Evolutionary conservation across 495 filamentous ascomycete species (phyloP).

Genomic region (Penicillium samsonianum): DNA sequence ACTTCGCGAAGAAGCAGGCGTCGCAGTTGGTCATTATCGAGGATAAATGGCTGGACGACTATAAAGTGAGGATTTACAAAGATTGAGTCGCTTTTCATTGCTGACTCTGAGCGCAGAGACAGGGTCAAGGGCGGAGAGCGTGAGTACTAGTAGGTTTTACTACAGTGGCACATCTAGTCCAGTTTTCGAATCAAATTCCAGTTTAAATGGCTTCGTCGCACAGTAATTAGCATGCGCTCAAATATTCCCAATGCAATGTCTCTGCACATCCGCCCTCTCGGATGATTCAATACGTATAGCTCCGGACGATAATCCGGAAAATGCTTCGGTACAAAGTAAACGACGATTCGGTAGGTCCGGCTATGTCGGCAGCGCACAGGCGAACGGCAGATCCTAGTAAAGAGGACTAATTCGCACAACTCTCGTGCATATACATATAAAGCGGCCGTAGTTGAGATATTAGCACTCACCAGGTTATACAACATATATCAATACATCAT

Average conservation of each 20-base stretch:
- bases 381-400: neutral
- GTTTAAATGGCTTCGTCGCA: neutral
- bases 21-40: neutral
- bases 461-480: neutral
- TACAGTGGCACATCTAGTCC: neutral
- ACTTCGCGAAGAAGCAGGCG: neutral
- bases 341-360: neutral
- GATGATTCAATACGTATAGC: neutral
- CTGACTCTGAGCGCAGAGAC: constrained; percentile 4
- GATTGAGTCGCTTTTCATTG: neutral
- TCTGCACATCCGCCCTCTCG: too few relatives aligned
- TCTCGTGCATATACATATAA: neutral
- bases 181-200: neutral
- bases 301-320: neutral
- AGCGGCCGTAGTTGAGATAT: too few relatives aligned
- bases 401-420: neutral
- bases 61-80: constrained; percentile 5
- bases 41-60: constrained; percentile 3
- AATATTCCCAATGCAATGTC: too few relatives aligned
- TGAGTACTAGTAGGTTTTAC: neutral
- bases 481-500: neutral
- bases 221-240: too few relatives aligned
- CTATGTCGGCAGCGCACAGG: neutral
- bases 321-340: neutral
- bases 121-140: neutral